These are phyloP conservation scores for Linderniella brevidens DNA, from an alignment of 257 asterid genomes.

Conservation along the genomic window DNA sequence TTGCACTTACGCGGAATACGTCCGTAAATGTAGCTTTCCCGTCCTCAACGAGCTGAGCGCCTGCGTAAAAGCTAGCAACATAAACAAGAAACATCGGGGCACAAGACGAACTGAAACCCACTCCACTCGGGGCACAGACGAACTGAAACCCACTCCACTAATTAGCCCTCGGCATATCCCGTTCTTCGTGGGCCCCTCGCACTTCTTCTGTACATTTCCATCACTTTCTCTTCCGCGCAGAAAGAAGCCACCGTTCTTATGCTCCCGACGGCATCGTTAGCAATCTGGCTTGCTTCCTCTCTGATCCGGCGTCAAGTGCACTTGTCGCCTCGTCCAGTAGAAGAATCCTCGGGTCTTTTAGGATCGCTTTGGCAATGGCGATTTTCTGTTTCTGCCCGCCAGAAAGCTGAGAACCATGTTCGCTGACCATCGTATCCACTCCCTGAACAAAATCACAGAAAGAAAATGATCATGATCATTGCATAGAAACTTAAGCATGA, in stretches of 20 bases:
- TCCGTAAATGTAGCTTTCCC: slow-evolving; percentile 52
- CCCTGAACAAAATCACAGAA: too few relatives aligned
- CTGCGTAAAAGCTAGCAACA: slow-evolving; percentile 80
- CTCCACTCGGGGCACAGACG: too few relatives aligned
- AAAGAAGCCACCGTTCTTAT: slow-evolving; percentile 82
- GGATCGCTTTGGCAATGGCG: slow-evolving; percentile 65
- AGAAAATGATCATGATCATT: too few relatives aligned
- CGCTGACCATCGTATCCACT: slow-evolving; percentile 54
- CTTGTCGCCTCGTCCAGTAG: slow-evolving; percentile 75
- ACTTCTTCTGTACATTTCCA: slow-evolving; percentile 53
- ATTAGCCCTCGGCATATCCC: slow-evolving; percentile 60
- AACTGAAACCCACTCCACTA: slow-evolving; percentile 67
- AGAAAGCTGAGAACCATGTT: slow-evolving; percentile 65
- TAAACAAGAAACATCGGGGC: slow-evolving; percentile 44
- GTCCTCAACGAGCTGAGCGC: slow-evolving; percentile 60
- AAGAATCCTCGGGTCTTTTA: slow-evolving; percentile 49
- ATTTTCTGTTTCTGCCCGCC: slow-evolving; percentile 74
- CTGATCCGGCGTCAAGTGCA: slow-evolving; percentile 62
- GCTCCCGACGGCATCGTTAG: slow-evolving; percentile 77
- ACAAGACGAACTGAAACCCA: too few relatives aligned
- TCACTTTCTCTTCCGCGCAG: slow-evolving; percentile 76
- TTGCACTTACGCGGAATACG: slow-evolving; percentile 71
- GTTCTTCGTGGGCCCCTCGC: slow-evolving; percentile 53
- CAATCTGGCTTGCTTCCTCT: slow-evolving; percentile 82
- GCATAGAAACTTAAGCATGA: too few relatives aligned